A percentile compares a stretch with the other conserved stretches of the same genome.
Conservation (phyloP, 306 rosid species). For the Mucuna pruriens region DNA sequence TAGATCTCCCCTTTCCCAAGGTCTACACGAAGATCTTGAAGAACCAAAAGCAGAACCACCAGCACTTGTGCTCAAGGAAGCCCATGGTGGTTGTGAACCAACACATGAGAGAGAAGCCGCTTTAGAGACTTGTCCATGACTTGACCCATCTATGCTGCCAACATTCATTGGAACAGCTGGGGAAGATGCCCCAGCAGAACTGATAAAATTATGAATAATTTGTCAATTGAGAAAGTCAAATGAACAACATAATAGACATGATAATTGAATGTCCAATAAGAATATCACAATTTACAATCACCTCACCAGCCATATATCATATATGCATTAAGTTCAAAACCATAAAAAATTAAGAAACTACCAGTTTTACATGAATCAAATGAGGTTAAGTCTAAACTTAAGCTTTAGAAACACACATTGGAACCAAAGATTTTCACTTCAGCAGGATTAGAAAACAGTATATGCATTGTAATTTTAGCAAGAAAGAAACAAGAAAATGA, state of each 20-base stretch:
- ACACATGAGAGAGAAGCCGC: conserved; percentile 93
- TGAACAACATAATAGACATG: conserved; percentile 17
- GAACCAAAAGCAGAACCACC: conserved; percentile 86
- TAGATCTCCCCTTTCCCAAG: conserved; percentile 99
- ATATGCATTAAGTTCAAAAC: conserved; percentile 19
- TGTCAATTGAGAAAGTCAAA: conserved; percentile 24
- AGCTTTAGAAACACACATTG: neutral
- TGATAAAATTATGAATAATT: conserved; percentile 50
- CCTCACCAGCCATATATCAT: conserved; percentile 11
- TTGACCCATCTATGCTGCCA: conserved; percentile 93
- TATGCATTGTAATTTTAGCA: neutral
- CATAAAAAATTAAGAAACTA: neutral
- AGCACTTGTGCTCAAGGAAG: conserved; percentile 87
- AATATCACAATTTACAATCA: neutral
- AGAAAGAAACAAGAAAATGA: neutral
- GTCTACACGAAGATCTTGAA: conserved; percentile 84
- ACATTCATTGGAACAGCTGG: conserved; percentile 84
- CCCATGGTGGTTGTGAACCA: conserved; percentile 90
- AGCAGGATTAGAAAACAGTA: neutral
- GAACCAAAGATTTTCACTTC: neutral
- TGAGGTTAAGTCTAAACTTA: neutral
- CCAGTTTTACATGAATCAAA: neutral
- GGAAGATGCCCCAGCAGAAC: conserved; percentile 99
- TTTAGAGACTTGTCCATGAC: conserved; percentile 88
- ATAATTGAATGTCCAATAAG: conserved; percentile 10